Evolutionary conservation across 78 protist genomes (phyloP).

Genomic region (Andalucia godoyi): DNA sequence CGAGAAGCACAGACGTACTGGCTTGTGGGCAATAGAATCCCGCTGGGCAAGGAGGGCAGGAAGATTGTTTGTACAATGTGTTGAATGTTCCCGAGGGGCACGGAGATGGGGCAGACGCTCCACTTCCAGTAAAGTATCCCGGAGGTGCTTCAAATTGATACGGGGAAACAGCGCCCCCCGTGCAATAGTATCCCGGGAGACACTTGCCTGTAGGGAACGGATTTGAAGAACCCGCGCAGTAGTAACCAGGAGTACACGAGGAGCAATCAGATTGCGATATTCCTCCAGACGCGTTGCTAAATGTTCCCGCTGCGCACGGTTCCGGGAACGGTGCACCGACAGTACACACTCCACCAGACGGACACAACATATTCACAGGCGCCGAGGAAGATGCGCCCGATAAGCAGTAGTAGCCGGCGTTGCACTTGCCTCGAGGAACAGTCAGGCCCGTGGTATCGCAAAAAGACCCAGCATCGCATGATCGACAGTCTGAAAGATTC

Average conservation of each 20-base stretch:
- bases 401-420: slow-evolving; percentile 35
- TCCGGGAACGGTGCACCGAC: background rate
- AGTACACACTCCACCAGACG: slow-evolving; percentile 27
- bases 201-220: slow-evolving; percentile 3
- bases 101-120: background rate
- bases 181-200: slow-evolving; percentile 31
- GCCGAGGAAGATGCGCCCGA: background rate
- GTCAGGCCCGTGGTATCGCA: slow-evolving; percentile 3
- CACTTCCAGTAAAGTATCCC: slow-evolving; percentile 10
- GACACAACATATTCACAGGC: slow-evolving; percentile 5
- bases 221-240: background rate
- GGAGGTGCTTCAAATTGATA: background rate
- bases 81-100: slow-evolving; percentile 31
- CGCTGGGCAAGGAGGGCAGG: slow-evolving; percentile 15
- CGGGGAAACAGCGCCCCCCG: background rate
- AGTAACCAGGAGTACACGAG: slow-evolving; percentile 2
- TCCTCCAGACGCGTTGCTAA: background rate
- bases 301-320: slow-evolving; percentile 33
- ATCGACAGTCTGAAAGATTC: background rate
- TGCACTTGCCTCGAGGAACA: slow-evolving; percentile 9
- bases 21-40: slow-evolving; percentile 9
- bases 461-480: slow-evolving; percentile 19
- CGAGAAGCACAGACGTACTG: slow-evolving; percentile 1
- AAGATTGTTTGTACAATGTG: background rate
- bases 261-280: background rate